Percentiles rank a stretch among this genome's conserved stretches.
Conservation (phyloP, 805 yeast genomes). For the Metschnikowia cerradonensis region DNA sequence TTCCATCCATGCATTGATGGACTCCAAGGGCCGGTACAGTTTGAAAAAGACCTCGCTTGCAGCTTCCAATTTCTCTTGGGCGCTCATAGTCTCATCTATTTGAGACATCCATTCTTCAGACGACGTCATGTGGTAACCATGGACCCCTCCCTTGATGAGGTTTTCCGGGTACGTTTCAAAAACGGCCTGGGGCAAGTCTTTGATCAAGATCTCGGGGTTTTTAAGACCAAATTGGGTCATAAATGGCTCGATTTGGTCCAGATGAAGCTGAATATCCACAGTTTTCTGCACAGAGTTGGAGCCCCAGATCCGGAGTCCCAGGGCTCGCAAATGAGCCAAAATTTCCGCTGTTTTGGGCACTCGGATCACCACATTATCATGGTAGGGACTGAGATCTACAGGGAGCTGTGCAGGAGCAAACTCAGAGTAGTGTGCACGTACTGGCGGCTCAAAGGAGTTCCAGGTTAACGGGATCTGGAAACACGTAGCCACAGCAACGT, state of each 20-base stretch:
- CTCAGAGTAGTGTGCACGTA: slow-evolving; percentile 29
- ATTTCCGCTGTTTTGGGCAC: slow-evolving; percentile 26
- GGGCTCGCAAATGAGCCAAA: slow-evolving; percentile 16
- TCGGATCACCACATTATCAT: slow-evolving; percentile 43
- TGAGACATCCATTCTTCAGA: slow-evolving; percentile 1
- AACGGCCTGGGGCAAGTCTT: slow-evolving; percentile 54
- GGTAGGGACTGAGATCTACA: slow-evolving; percentile 39
- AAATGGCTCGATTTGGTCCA: slow-evolving; percentile 13
- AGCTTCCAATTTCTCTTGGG: slow-evolving; percentile 5
- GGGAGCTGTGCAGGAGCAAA: slow-evolving; percentile 30
- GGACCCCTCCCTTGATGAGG: slow-evolving; percentile 1
- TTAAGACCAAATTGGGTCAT: slow-evolving; percentile 18
- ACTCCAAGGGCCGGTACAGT: slow-evolving; percentile 61
- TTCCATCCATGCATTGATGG: slow-evolving; percentile 72
- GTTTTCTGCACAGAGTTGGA: slow-evolving; percentile 34
- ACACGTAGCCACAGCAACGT: slow-evolving; percentile 5
- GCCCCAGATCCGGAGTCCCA: slow-evolving; percentile 46
- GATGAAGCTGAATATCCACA: slow-evolving; percentile 42
- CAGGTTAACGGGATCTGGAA: slow-evolving; percentile 13
- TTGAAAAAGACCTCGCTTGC: slow-evolving; percentile 58
- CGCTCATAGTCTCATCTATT: slow-evolving; percentile 1
- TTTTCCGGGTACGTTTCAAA: slow-evolving; percentile 49
- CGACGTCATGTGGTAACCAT: slow-evolving; percentile 1
- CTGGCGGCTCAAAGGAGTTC: neutral
- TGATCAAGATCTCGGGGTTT: slow-evolving; percentile 41